These are phyloP conservation scores for Amanita molliuscula DNA, from an alignment of 768 basidiomycete species.

Conservation along the genomic window DNA sequence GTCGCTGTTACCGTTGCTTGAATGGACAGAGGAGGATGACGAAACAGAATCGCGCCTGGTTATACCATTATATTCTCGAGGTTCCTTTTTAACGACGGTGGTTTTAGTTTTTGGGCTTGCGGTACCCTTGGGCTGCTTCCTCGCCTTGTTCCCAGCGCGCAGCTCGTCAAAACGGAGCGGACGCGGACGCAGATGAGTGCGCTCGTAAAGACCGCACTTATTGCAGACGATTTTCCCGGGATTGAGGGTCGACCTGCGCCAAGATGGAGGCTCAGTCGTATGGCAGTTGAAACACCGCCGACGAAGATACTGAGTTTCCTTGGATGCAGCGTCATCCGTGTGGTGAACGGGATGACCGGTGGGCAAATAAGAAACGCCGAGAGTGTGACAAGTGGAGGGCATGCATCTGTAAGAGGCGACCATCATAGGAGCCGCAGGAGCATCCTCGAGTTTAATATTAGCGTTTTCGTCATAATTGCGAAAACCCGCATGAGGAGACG, in stretches of 20 bases:
- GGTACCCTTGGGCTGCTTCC: constrained; percentile 38
- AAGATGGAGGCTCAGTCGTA: constrained; percentile 82
- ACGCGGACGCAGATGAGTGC: constrained; percentile 74
- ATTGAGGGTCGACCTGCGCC: constrained; percentile 82
- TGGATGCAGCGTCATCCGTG: constrained; percentile 84
- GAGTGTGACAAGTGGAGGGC: constrained; percentile 19
- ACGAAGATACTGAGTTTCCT: constrained; percentile 86
- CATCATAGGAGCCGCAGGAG: constrained; percentile 35
- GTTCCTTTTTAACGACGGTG: constrained; percentile 53
- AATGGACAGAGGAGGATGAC: constrained; percentile 44
- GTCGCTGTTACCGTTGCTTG: constrained; percentile 54
- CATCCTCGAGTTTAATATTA: constrained; percentile 60
- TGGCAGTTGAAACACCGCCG: constrained; percentile 87
- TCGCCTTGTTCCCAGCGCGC: constrained; percentile 75
- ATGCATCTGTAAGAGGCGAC: constrained; percentile 50
- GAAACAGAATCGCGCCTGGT: constrained; percentile 55
- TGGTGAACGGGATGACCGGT: constrained; percentile 67
- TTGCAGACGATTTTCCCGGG: constrained; percentile 92
- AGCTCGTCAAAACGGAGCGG: constrained; percentile 84
- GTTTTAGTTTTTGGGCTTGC: constrained; percentile 28
- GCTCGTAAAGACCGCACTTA: constrained; percentile 88
- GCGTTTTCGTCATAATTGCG: constrained; percentile 36
- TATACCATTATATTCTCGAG: constrained; percentile 35
- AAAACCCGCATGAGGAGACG: constrained; percentile 33
- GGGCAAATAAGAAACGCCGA: constrained; percentile 27